Base-by-base conservation (phyloP, 2,329 filamentous ascomycete species). In the Cytospora chrysosperma region DNA sequence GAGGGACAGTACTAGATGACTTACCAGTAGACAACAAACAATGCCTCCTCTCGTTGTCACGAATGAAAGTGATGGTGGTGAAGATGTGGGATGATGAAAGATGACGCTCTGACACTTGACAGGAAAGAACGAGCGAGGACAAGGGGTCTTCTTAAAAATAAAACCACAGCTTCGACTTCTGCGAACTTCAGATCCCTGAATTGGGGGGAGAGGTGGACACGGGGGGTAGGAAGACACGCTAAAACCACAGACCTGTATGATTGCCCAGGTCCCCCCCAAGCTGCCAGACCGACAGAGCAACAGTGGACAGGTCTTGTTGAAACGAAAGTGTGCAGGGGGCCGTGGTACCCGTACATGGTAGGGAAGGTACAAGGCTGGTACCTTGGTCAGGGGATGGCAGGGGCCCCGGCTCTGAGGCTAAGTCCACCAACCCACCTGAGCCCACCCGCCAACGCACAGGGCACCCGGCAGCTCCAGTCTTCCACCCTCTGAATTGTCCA, bases 131-230 rank as follows among this genome's bases (percentile, higher is more conserved):
- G 54, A 61, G 59, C 61, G 64, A 66, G 64, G 64, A 66, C 64
- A 66, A 64, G 64, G 64, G 64, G 61, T 65, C 61, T 58, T 66
- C 59, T 66, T 66, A 64, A 59, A 66, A 66, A 58, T 59, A 59
- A 66, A 66, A 61, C 54, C 56, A 24, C 34, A 56, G 28, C 62
- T 56, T 13, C 40, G 24, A 47, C 40, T 47, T 47, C 40, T 47
- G 40, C 40, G 40, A 21, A 10, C n/a, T 12, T 10, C 17, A 47
- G 40, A 21, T 47, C 40, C 40, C 9, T 21, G 43, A 24, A 21
- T 24, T 21, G 43, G 43, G 43, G 43, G 43, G 12, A 47, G 43
- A 47, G 43, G n/a, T 19, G 40, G 40, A n/a, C 10, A 32, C 19
- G 17, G n/a, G 15, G 57, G 34, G 37, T 26, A 34, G 51, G 17